phyloP scores from a whole-genome alignment of 345 rosid genomes.

The Salix exigua region DNA sequence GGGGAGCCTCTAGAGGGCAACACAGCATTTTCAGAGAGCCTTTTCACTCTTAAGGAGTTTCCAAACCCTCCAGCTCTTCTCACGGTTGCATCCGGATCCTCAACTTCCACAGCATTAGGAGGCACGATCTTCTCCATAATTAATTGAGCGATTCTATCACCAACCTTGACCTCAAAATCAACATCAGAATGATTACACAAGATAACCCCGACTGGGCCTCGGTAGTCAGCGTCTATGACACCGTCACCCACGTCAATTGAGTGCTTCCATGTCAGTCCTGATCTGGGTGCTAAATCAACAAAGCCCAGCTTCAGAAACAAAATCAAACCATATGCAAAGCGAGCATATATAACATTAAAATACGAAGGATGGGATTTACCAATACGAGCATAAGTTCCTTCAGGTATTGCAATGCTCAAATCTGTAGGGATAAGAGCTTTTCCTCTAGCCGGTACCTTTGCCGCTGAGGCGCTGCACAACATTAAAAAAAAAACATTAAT shows the following conservation, averaged over 20 bases:
- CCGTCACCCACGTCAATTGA: conserved; percentile 76
- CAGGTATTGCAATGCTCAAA: conserved; percentile 64
- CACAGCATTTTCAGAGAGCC: conserved; percentile 69
- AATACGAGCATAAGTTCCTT: conserved; percentile 74
- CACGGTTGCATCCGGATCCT: conserved; percentile 59
- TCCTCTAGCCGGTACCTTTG: conserved; percentile 77
- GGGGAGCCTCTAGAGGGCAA: conserved; percentile 65
- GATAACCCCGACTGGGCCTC: conserved; percentile 76
- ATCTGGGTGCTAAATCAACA: conserved; percentile 49
- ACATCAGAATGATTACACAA: conserved; percentile 62
- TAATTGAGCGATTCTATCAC: conserved; percentile 71
- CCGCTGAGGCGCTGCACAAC: conserved; percentile 45
- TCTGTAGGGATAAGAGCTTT: conserved; percentile 73
- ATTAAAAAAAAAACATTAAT: not conserved
- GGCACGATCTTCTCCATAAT: conserved; percentile 67
- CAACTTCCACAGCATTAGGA: conserved; percentile 63
- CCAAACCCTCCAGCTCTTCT: conserved; percentile 87
- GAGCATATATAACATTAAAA: too few relatives aligned
- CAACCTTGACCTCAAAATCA: conserved; percentile 57
- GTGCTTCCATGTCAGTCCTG: conserved; percentile 77
- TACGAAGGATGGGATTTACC: conserved; percentile 25
- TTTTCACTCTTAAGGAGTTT: conserved; percentile 47
- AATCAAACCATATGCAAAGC: not conserved
- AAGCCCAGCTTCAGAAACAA: not conserved
- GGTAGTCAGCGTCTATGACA: conserved; percentile 73